phyloP scores from a whole-genome alignment of 805 yeast species.

The Pichia scutulata region DNA sequence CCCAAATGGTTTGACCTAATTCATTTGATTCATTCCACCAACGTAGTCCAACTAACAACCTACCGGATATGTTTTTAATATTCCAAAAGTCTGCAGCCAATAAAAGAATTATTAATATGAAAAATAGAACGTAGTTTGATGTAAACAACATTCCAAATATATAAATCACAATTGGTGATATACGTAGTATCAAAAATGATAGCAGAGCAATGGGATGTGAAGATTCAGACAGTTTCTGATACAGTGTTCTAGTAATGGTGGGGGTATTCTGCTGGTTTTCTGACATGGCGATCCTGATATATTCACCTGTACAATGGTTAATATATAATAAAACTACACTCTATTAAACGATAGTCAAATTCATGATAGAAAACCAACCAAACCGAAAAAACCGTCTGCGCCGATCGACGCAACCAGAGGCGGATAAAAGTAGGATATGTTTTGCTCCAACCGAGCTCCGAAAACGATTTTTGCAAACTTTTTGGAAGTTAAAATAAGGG shows the following conservation, averaged over 20 bases:
- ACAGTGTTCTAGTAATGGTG: conserved; percentile 27
- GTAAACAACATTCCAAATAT: conserved; percentile 66
- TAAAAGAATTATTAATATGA: conserved; percentile 67
- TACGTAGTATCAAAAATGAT: conserved; percentile 53
- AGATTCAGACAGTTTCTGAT: conserved; percentile 51
- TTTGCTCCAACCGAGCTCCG: background rate
- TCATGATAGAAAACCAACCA: too few relatives aligned
- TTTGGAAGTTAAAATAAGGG: background rate
- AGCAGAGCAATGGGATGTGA: conserved; percentile 78
- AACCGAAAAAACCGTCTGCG: background rate
- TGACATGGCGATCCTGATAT: background rate
- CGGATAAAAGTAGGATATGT: background rate
- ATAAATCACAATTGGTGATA: conserved; percentile 58
- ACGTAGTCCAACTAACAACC: conserved; percentile 81
- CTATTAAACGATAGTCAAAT: too few relatives aligned
- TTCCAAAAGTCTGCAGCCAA: conserved; percentile 92
- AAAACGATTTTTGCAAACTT: too few relatives aligned
- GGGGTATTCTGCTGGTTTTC: background rate
- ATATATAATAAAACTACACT: too few relatives aligned
- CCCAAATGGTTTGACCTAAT: conserved; percentile 70
- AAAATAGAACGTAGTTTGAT: conserved; percentile 60
- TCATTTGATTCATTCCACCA: conserved; percentile 92
- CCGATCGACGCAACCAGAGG: background rate
- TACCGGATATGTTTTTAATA: conserved; percentile 83
- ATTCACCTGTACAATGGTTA: too few relatives aligned